Conservation (phyloP, 2,329 filamentous ascomycete genomes). For the Pezicula rhizophila region DNA sequence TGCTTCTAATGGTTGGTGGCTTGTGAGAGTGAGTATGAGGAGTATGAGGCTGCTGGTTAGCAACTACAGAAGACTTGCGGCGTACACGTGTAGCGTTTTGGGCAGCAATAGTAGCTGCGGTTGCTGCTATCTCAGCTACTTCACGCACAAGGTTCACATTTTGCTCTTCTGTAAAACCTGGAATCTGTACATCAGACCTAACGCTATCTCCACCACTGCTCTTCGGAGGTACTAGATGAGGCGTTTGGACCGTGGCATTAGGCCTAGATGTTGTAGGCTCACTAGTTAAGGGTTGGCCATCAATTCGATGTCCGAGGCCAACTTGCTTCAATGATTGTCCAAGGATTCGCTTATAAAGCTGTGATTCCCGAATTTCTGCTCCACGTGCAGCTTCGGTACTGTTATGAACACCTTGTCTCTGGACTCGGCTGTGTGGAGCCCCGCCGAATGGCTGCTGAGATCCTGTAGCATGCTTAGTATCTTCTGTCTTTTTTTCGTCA, state of each 20-base stretch:
- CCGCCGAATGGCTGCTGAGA: slow-evolving; percentile 19
- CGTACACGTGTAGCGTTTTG: slow-evolving; percentile 60
- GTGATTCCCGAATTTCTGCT: slow-evolving; percentile 74
- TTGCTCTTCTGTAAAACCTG: slow-evolving; percentile 74
- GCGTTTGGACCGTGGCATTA: slow-evolving; percentile 45
- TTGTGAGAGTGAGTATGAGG: slow-evolving; percentile 19
- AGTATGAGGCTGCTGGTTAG: slow-evolving; percentile 20
- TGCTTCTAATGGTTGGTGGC: slow-evolving; percentile 23
- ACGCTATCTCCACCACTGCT: slow-evolving; percentile 38
- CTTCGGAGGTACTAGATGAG: slow-evolving; percentile 74
- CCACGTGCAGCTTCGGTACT: slow-evolving; percentile 17
- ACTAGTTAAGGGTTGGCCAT: slow-evolving; percentile 34
- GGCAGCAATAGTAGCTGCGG: slow-evolving; percentile 80
- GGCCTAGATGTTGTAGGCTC: slow-evolving; percentile 11
- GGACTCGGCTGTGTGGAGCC: slow-evolving; percentile 17
- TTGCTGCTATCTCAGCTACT: slow-evolving; percentile 89
- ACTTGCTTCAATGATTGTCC: slow-evolving; percentile 84
- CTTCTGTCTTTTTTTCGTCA: slow-evolving; percentile 68
- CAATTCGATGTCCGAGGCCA: slow-evolving; percentile 55
- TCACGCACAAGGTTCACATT: slow-evolving; percentile 77
- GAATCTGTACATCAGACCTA: slow-evolving; percentile 46
- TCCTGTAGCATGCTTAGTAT: slow-evolving; percentile 30
- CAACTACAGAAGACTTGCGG: slow-evolving; percentile 42
- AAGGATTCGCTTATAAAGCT: slow-evolving; percentile 87
- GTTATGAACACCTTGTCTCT: slow-evolving; percentile 18